Evolutionary conservation across 2,329 filamentous ascomycete genomes (phyloP).

Genomic region (Neoscytalidium dimidiatum): DNA sequence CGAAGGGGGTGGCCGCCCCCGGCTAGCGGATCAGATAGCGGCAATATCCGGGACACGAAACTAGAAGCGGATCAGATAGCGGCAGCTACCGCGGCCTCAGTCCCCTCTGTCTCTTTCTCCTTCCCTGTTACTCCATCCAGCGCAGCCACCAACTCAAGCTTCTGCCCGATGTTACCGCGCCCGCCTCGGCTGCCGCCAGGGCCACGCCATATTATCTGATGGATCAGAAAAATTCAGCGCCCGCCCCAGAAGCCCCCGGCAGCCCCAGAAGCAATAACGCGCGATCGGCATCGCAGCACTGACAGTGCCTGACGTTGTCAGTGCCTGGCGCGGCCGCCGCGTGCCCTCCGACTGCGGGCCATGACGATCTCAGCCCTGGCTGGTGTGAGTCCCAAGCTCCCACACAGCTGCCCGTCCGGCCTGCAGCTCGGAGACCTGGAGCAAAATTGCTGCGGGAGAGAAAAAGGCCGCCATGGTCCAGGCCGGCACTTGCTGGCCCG

Average conservation of each 20-base stretch:
- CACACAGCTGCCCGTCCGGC: background rate
- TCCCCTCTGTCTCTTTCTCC: background rate
- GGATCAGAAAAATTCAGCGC: conserved; percentile 6
- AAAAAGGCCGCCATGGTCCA: background rate
- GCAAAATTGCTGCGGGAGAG: background rate
- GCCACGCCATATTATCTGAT: background rate
- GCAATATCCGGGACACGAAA: conserved; percentile 13
- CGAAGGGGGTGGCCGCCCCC: background rate
- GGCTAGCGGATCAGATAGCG: conserved; percentile 16
- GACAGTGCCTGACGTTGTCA: background rate
- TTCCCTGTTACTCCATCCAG: background rate
- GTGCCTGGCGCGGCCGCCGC: no score
- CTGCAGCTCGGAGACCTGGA: background rate
- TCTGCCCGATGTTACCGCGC: background rate
- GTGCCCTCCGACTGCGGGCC: conserved; percentile 2
- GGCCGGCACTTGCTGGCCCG: background rate
- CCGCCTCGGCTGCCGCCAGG: background rate
- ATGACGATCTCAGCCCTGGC: background rate
- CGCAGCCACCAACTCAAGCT: background rate
- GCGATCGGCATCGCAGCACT: background rate
- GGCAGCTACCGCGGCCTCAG: conserved; percentile 1
- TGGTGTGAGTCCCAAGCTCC: background rate
- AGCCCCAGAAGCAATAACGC: no score
- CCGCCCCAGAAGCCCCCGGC: background rate
- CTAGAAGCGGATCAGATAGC: conserved; percentile 17